Conservation (phyloP, 306 rosid species). For the Ziziphus jujuba region DNA sequence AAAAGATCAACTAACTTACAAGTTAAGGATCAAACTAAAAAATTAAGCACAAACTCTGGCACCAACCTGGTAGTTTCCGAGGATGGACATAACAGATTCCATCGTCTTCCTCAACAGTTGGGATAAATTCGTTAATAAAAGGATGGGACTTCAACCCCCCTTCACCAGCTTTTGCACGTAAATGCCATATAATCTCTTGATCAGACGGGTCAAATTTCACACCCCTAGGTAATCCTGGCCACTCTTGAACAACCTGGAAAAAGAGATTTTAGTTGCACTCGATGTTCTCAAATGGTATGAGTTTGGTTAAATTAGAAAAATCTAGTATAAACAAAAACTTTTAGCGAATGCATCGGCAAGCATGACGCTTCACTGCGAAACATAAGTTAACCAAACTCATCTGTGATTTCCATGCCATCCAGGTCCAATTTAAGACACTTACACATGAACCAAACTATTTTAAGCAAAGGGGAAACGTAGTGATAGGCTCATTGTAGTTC, state of each 20-base stretch:
- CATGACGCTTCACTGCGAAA: neutral
- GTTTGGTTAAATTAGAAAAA: neutral
- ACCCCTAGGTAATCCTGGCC: conserved; percentile 93
- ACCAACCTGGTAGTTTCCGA: conserved; percentile 69
- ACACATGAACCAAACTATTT: neutral
- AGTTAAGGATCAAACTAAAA: conserved; percentile 6
- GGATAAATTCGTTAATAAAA: conserved; percentile 71
- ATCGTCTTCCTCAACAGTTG: conserved; percentile 54
- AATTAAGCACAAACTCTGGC: conserved; percentile 7
- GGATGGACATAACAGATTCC: conserved; percentile 89
- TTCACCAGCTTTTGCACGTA: conserved; percentile 64
- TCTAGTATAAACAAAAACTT: neutral
- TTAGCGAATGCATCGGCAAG: neutral
- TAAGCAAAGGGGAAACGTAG: neutral
- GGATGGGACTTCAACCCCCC: conserved; percentile 59
- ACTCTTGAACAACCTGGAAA: conserved; percentile 68
- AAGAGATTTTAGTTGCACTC: conserved; percentile 12
- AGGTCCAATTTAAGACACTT: neutral
- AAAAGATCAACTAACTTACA: conserved; percentile 10
- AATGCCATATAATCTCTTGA: conserved; percentile 74
- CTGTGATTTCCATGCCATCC: too few species aligned
- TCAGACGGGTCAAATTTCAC: conserved; percentile 93
- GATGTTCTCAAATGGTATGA: conserved; percentile 9
- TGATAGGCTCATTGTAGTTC: neutral
- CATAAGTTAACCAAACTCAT: neutral